A percentile compares a stretch with the other conserved stretches of the same genome.
phyloP scores from a whole-genome alignment of 768 basidiomycete species.

The Trametes villosa region DNA sequence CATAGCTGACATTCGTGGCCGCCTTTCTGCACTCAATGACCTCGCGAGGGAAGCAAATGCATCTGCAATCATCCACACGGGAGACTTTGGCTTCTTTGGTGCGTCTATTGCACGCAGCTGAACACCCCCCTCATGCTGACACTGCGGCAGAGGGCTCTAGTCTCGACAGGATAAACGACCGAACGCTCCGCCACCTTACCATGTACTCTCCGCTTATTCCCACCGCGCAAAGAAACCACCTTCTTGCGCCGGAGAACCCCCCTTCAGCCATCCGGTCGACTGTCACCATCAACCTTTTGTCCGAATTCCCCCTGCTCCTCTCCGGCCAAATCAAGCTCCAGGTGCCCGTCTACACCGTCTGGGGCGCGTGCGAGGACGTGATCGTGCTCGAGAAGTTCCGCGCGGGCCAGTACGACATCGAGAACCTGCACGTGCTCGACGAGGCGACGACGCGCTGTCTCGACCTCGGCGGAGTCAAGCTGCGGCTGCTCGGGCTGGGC shows the following conservation, averaged over 20 bases:
- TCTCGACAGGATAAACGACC: slow-evolving; percentile 90
- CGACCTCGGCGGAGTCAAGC: slow-evolving; percentile 90
- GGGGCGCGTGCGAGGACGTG: slow-evolving; percentile 98
- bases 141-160: slow-evolving; percentile 66
- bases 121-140: background rate
- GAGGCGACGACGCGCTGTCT: slow-evolving; percentile 94
- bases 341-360: slow-evolving; percentile 94
- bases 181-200: slow-evolving; percentile 93
- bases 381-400: slow-evolving; percentile 92
- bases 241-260: slow-evolving; percentile 74
- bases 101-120: slow-evolving; percentile 22
- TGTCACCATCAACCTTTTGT: slow-evolving; percentile 78
- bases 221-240: slow-evolving; percentile 75
- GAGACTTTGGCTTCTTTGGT: slow-evolving; percentile 99
- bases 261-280: slow-evolving; percentile 71
- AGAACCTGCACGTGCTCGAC: slow-evolving; percentile 91
- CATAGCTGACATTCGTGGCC: slow-evolving; percentile 91
- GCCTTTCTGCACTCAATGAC: slow-evolving; percentile 86
- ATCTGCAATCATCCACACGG: slow-evolving; percentile 93
- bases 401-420: slow-evolving; percentile 76
- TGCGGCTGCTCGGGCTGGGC: slow-evolving; percentile 93
- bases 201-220: slow-evolving; percentile 96
- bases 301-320: slow-evolving; percentile 92
- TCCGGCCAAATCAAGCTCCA: slow-evolving; percentile 89
- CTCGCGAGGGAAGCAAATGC: slow-evolving; percentile 89